Base-by-base conservation (phyloP, 768 basidiomycete species). In the Galerina sulciceps region DNA sequence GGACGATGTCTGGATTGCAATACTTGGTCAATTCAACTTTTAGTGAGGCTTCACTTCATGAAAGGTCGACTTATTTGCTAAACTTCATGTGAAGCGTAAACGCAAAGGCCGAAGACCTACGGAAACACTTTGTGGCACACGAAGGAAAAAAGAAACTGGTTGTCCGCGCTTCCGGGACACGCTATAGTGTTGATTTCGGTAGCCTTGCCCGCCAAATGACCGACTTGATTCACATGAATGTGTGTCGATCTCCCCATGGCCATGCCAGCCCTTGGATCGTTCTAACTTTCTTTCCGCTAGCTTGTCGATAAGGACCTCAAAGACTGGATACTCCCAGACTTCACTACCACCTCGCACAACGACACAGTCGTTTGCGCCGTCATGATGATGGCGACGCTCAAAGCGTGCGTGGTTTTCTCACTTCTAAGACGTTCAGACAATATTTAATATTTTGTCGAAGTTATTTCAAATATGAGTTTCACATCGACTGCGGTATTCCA, bases 1-100 rank as follows among this genome's bases (percentile, higher is more conserved):
- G 3, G 66, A 69, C 26, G 66, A 69, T 38, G 69, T 81, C 17
- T 80, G 80, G 75, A 64, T 73, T 10, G 72, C 75, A 2, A 76
- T 76, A 48, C 56, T 76, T 4, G 55, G 53, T 13, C 76, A 78
- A 48, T 61, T 77, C 60, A 75, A 65, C 52, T 64, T 73, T 46
- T 75, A 65, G 67, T 57, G 23, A 35, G 65, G 48, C 1, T 10
- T 10, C 11, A 26, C 5, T n/a, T 35, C n/a, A 10, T 13, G 13
- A n/a, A 20, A 9, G 26, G 11, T 34, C 4, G 26, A 5, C 4
- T 20, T 5, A 36, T 13, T 6, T 26, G 26, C 3, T 26, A 5
- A 10, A 20, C 2, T 40, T n/a, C 42, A 23, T 45, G 2, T 1
- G 9, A 17, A 59, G 57, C 51, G 53, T 62, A 38, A 58, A 58